Conservation (phyloP, 768 basidiomycete species). For the Pleurotus citrinopileatus region DNA sequence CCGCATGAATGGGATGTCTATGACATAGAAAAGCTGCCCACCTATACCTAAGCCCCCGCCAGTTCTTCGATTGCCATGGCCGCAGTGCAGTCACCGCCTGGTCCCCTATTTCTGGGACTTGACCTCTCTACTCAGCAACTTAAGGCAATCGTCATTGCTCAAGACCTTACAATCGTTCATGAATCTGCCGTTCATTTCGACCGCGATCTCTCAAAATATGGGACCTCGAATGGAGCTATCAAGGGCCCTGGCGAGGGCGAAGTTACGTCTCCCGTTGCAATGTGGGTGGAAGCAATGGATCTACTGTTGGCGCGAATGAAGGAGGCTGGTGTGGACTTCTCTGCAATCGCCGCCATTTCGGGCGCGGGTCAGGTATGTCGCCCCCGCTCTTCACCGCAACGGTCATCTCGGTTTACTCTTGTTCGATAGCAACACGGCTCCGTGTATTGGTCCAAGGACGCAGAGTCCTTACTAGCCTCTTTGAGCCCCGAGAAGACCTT, state of each 20-base stretch:
- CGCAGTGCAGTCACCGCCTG: neutral
- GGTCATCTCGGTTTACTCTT: neutral
- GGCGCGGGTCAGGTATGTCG: constrained; percentile 72
- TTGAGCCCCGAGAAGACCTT: constrained; percentile 53
- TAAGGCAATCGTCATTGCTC: constrained; percentile 68
- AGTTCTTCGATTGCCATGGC: neutral
- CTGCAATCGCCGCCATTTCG: constrained; percentile 59
- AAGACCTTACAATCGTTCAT: constrained; percentile 55
- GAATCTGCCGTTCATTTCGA: constrained; percentile 80
- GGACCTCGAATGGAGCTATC: constrained; percentile 64
- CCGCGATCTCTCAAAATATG: constrained; percentile 68
- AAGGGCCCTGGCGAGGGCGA: constrained; percentile 64
- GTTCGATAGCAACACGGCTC: constrained; percentile 78
- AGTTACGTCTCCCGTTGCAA: constrained; percentile 75
- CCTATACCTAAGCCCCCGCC: neutral
- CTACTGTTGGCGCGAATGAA: constrained; percentile 64
- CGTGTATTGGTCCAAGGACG: constrained; percentile 72
- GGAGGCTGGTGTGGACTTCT: constrained; percentile 54
- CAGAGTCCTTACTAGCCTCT: constrained; percentile 46
- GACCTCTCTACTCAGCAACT: constrained; percentile 87
- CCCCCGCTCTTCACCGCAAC: neutral
- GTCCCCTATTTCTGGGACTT: constrained; percentile 65
- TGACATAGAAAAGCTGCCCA: neutral
- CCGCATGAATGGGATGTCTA: neutral
- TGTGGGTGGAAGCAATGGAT: constrained; percentile 89